phyloP scores from a whole-genome alignment of 108 stramenopile genomes.

The Discostella stelligeroides region DNA sequence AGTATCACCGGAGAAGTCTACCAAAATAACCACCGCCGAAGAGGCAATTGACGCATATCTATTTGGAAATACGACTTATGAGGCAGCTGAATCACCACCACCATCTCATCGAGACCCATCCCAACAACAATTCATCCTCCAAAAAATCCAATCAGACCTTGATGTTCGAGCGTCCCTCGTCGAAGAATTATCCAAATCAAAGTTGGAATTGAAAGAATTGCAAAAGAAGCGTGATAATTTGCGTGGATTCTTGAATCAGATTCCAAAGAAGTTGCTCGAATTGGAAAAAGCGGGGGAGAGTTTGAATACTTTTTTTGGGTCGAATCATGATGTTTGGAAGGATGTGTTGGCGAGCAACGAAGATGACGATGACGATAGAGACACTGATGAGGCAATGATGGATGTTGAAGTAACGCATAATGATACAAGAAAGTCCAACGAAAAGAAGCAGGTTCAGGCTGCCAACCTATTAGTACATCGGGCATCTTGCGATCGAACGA shows the following conservation, averaged over 20 bases:
- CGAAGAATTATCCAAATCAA: slow-evolving; percentile 37
- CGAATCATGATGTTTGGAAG: slow-evolving; percentile 6
- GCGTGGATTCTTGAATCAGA: slow-evolving; percentile 45
- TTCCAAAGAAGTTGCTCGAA: slow-evolving; percentile 60
- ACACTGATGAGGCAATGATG: background rate
- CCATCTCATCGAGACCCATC: slow-evolving; percentile 42
- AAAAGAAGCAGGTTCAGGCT: slow-evolving; percentile 21
- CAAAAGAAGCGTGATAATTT: slow-evolving; percentile 36
- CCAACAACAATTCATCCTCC: slow-evolving; percentile 32
- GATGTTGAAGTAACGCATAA: background rate
- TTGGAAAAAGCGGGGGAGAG: slow-evolving; percentile 66
- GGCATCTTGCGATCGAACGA: slow-evolving; percentile 42
- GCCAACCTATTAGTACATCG: slow-evolving; percentile 34
- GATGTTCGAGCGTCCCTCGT: slow-evolving; percentile 35
- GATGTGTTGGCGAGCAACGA: slow-evolving; percentile 11
- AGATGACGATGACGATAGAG: slow-evolving; percentile 28
- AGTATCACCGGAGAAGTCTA: slow-evolving; percentile 3
- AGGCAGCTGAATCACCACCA: background rate
- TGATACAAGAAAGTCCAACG: background rate
- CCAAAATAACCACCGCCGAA: slow-evolving; percentile 26
- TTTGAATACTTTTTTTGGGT: slow-evolving; percentile 66
- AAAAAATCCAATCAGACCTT: slow-evolving; percentile 42
- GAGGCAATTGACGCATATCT: slow-evolving; percentile 42
- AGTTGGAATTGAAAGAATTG: slow-evolving; percentile 37
- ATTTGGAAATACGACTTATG: slow-evolving; percentile 4